Conservation (phyloP, 139 green algal genomes). For the Micromonas pusilla region DNA sequence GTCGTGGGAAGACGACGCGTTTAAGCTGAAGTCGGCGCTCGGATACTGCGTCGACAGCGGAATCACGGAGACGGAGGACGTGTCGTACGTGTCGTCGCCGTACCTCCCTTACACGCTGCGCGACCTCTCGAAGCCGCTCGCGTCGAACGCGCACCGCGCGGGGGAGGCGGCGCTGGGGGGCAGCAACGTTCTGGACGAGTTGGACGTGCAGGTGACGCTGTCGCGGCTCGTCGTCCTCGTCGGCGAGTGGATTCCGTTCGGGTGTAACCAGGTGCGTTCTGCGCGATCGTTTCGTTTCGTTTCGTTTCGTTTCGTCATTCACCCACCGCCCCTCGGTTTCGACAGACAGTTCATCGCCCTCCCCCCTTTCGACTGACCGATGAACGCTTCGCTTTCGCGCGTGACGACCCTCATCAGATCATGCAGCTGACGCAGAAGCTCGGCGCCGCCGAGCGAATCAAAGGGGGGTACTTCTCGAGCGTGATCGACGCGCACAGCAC, state of each 20-base stretch:
- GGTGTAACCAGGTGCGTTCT: conserved; percentile 22
- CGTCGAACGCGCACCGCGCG: conserved; percentile 24
- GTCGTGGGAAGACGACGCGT: conserved; percentile 11
- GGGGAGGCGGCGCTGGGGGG: background rate
- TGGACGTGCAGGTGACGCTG: conserved; percentile 24
- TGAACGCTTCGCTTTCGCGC: no score
- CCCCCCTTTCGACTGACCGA: no score
- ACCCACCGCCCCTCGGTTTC: no score
- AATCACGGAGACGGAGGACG: conserved; percentile 27
- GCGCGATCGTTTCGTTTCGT: no score
- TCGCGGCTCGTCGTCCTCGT: conserved; percentile 11
- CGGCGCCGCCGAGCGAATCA: background rate
- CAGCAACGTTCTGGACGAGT: conserved; percentile 21
- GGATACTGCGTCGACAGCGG: conserved; percentile 15
- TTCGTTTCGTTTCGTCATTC: no score
- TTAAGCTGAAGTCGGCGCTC: conserved; percentile 1
- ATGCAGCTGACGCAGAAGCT: conserved; percentile 22
- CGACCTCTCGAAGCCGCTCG: background rate
- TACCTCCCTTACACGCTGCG: background rate
- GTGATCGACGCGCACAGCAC: background rate
- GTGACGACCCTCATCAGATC: no score
- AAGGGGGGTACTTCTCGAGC: conserved; percentile 25
- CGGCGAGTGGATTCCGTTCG: conserved; percentile 25
- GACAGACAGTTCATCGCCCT: no score
- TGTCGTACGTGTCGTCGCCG: conserved; percentile 30